Evolutionary conservation across 169 alveolate species (phyloP).

Genomic region (Plasmodium chabaudi): DNA sequence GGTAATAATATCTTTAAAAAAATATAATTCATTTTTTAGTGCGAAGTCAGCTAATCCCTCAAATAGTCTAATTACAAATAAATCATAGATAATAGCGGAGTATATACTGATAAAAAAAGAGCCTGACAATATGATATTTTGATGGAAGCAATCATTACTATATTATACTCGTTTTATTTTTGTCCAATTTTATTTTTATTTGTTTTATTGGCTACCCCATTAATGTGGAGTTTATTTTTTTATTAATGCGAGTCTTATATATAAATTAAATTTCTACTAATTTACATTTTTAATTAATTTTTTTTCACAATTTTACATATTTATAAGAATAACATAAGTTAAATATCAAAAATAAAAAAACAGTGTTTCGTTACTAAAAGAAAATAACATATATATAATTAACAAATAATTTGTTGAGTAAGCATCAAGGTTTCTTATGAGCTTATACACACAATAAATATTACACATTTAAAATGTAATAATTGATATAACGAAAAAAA

Average conservation of each 20-base stretch:
- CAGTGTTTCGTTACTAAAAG: constrained; percentile 6
- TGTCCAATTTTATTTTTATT: constrained; percentile 1
- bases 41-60: constrained; percentile 33
- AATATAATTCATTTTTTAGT: constrained; percentile 12
- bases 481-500: no score
- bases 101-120: constrained; percentile 33
- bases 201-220: not conserved
- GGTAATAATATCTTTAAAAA: no score
- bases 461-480: no score
- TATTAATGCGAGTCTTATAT: not conserved
- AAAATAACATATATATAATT: not conserved
- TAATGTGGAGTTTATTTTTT: not conserved
- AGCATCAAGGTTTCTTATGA: no score
- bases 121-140: constrained; percentile 27
- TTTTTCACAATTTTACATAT: not conserved
- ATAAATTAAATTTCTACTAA: no score
- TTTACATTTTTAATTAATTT: not conserved
- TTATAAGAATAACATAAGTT: constrained; percentile 7
- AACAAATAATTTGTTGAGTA: not conserved
- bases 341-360: constrained; percentile 26
- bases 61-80: constrained; percentile 1
- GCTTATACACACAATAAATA: no score
- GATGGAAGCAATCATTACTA: constrained; percentile 1
- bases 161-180: constrained; percentile 4
- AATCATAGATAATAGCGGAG: constrained; percentile 12